These are phyloP conservation scores for Scutellaria minor DNA, from an alignment of 257 asterid species.

Conservation along the genomic window DNA sequence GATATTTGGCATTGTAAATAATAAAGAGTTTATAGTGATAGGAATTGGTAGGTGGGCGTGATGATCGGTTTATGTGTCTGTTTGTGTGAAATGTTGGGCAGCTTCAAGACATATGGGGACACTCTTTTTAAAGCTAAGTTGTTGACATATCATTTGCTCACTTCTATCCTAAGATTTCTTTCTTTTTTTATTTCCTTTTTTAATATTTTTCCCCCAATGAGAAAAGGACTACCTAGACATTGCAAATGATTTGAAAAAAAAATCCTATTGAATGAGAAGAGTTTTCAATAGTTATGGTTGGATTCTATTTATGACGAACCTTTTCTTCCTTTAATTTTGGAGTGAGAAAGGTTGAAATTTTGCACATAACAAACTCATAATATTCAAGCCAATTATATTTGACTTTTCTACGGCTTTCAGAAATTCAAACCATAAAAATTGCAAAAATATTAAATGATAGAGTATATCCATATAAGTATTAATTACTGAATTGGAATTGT, in stretches of 20 bases:
- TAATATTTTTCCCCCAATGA: not conserved
- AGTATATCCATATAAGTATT: too few species aligned
- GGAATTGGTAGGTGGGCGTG: conserved; percentile 49
- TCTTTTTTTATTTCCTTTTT: too few species aligned
- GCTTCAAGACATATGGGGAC: conserved; percentile 44
- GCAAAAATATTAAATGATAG: too few species aligned
- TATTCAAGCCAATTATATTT: not conserved
- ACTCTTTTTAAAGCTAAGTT: conserved; percentile 37
- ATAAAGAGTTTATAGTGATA: not conserved
- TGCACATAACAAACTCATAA: not conserved
- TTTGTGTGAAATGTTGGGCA: conserved; percentile 41
- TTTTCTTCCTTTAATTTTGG: not conserved
- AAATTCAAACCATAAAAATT: not conserved
- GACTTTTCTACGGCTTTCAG: not conserved
- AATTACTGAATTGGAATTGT: too few species aligned
- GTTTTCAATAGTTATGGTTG: not conserved
- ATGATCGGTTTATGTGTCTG: conserved; percentile 44
- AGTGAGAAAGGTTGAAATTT: conserved; percentile 26
- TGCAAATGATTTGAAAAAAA: too few species aligned
- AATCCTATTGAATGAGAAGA: too few species aligned
- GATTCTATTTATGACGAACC: not conserved
- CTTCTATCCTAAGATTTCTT: conserved; percentile 30
- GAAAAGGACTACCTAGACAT: too few species aligned
- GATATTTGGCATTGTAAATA: not conserved
- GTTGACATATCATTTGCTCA: conserved; percentile 42